Evolutionary conservation across 169 alveolate species (phyloP).

Genomic region (Neospora caninum): DNA sequence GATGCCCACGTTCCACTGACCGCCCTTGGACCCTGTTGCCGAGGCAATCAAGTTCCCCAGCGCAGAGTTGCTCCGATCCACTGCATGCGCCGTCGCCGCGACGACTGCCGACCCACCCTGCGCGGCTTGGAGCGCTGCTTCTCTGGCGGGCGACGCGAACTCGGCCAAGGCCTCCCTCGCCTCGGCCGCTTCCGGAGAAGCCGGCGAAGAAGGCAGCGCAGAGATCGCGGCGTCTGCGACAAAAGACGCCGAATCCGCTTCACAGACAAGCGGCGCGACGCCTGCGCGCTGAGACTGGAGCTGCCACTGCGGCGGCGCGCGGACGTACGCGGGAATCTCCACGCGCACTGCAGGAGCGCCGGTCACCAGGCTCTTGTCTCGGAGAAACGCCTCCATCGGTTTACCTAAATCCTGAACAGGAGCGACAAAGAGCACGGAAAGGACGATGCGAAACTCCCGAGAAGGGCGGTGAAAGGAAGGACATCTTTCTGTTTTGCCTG

Average conservation of each 20-base stretch:
- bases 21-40: slow-evolving; percentile 26
- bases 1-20: slow-evolving; percentile 12
- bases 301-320: background rate
- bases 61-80: background rate
- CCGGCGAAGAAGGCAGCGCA: background rate
- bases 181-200: background rate
- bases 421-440: background rate
- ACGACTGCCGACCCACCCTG: background rate
- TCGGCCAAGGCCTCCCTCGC: background rate
- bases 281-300: background rate
- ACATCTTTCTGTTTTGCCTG: no score
- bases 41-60: background rate
- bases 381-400: slow-evolving; percentile 42
- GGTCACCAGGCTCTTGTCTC: background rate
- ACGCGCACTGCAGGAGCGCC: background rate
- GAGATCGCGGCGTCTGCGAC: background rate
- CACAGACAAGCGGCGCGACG: background rate
- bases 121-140: background rate
- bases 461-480: no score
- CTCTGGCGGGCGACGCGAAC: background rate
- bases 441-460: no score
- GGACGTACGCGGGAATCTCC: background rate
- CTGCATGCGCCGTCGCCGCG: background rate
- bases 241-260: background rate
- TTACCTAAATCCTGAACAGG: slow-evolving; percentile 39